A percentile compares a stretch with the other conserved stretches of the same genome.
phyloP scores from a whole-genome alignment of 1,284 basidiomycete genomes.

The Trametes sp. region DNA sequence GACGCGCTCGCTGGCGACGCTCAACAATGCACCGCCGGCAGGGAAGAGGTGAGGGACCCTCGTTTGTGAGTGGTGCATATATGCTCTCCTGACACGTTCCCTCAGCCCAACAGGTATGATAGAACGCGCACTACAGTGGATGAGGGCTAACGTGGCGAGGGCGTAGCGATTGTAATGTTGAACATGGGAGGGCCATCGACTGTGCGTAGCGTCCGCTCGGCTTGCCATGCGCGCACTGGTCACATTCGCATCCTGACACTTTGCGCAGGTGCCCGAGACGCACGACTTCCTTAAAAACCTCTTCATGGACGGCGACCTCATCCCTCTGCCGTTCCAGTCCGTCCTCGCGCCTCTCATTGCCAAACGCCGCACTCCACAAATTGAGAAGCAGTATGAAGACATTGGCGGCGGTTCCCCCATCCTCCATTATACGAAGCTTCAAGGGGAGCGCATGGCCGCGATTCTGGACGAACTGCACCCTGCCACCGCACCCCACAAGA shows the following conservation, averaged over 20 bases:
- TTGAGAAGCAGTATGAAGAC: slow-evolving; percentile 92
- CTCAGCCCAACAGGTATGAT: slow-evolving; percentile 67
- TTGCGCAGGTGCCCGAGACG: slow-evolving; percentile 80
- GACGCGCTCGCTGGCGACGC: slow-evolving; percentile 46
- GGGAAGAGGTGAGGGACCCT: slow-evolving; percentile 46
- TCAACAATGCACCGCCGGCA: slow-evolving; percentile 42
- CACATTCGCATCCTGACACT: background rate
- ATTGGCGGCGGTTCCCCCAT: slow-evolving; percentile 99
- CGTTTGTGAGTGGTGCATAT: background rate
- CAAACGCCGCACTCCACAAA: slow-evolving; percentile 89
- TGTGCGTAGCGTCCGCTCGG: slow-evolving; percentile 53
- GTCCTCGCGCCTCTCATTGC: slow-evolving; percentile 92
- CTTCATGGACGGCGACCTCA: slow-evolving; percentile 95
- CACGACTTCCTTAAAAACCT: slow-evolving; percentile 92
- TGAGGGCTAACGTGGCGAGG: slow-evolving; percentile 15
- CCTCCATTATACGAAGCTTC: slow-evolving; percentile 86
- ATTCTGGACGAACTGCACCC: slow-evolving; percentile 95
- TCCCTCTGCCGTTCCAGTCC: slow-evolving; percentile 93
- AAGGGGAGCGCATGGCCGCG: slow-evolving; percentile 91
- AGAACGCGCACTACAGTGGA: no score
- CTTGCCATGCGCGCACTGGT: background rate
- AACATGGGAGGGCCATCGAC: slow-evolving; percentile 99
- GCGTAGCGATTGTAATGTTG: slow-evolving; percentile 89
- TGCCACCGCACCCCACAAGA: slow-evolving; percentile 93
- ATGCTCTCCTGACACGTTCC: slow-evolving; percentile 23